Base-by-base conservation (phyloP, 2,329 filamentous ascomycete genomes). In the Colletotrichum sidae region DNA sequence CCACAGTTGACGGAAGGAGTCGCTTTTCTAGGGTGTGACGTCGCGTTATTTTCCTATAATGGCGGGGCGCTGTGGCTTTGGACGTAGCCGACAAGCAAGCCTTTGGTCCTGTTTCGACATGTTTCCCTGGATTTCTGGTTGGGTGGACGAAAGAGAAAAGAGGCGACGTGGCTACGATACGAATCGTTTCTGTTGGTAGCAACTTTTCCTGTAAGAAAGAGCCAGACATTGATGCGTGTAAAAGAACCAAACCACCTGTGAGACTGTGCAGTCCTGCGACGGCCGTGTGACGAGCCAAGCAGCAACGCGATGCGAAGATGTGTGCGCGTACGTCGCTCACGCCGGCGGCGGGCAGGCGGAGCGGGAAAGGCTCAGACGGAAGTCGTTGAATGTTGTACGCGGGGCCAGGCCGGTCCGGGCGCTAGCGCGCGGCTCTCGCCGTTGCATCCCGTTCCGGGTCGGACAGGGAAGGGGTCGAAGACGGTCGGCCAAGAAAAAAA, bases 391-490 rank as follows among this genome's bases (percentile, higher is more conserved):
- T 53, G 54, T n/a, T 60, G 44, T 41, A 33, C 47, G 46, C n/a
- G 49, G 15, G 25, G 41, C 66, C 67, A 63, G 15, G 12, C 65
- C 44, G 7, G 8, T 52, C 56, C 11, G 6, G 45, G n/a, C 6
- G 2, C 47, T 67, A 67, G 66, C 58, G 63, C 50, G 55, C 66
- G 66, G 66, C 39, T 63, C 50, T 67, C 66, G 63, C 66, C 66
- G 66, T 68, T 59, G 62, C 56, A 68, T 68, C 57, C 64, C 60
- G 64, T 55, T 67, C 64, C 64, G 64, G 54, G 52, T 52, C 58
- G 58, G 63, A 39, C 41, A 44, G 62, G 52, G 58, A 39, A 15
- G 55, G 35, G 42, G n/a, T 37, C 34, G 35, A 11, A 38, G n/a
- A 15, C 15, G 45, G 45, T 57, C 15, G 44, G 17, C 46, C 25